Evolutionary conservation across 2,329 filamentous ascomycete genomes (phyloP).

Genomic region (Fusarium dimerum): DNA sequence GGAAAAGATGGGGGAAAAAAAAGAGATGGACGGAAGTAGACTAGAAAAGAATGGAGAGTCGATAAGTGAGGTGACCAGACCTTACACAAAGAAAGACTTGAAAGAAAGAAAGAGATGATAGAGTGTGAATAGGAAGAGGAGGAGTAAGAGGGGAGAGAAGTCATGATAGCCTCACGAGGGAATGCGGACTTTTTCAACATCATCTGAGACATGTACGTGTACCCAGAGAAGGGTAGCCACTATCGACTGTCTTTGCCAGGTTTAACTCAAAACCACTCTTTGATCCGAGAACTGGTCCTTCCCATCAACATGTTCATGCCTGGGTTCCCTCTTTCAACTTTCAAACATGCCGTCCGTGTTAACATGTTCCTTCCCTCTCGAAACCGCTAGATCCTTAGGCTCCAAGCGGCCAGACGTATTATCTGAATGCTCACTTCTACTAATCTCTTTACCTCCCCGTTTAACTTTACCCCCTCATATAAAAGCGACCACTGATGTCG

Average conservation of each 20-base stretch:
- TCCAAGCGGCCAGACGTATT: background rate
- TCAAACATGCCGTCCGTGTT: background rate
- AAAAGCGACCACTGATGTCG: too few species aligned
- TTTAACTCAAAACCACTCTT: background rate
- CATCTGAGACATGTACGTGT: background rate
- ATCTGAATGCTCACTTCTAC: background rate
- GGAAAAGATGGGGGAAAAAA: conserved; percentile 12
- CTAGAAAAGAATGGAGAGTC: conserved; percentile 37
- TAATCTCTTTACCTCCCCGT: too few species aligned
- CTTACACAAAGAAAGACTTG: conserved; percentile 1
- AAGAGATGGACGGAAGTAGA: conserved; percentile 27
- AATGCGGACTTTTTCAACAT: conserved; percentile 30
- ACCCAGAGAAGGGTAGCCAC: background rate
- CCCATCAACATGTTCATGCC: background rate
- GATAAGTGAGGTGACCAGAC: conserved; percentile 16
- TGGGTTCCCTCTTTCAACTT: background rate
- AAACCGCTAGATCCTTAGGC: background rate
- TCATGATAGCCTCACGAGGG: conserved; percentile 21
- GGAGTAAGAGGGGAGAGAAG: conserved; percentile 1
- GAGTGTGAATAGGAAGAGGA: conserved; percentile 12
- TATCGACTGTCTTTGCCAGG: background rate
- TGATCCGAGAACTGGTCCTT: background rate
- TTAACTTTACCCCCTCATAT: too few species aligned
- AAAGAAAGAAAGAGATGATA: conserved; percentile 21
- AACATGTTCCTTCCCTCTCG: background rate